These are phyloP conservation scores for Linnemannia hyalina DNA, from an alignment of 192 early-diverging fungal genomes.

Conservation along the genomic window DNA sequence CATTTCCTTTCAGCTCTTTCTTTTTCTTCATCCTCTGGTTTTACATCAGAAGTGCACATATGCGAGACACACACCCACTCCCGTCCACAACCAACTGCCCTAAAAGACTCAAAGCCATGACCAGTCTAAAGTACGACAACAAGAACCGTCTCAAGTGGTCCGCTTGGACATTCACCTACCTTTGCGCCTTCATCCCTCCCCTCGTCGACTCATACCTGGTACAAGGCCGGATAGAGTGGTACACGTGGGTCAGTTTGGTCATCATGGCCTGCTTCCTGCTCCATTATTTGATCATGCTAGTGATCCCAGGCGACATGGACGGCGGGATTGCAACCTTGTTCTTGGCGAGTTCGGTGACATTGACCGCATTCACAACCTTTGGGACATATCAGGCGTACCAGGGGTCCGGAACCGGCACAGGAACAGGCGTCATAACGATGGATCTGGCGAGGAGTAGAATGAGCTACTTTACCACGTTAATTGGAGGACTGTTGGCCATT, in stretches of 20 bases:
- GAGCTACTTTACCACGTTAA: background rate
- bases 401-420: background rate
- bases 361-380: background rate
- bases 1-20: background rate
- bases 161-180: slow-evolving; percentile 1
- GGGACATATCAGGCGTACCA: background rate
- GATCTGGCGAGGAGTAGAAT: background rate
- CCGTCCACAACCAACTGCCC: background rate
- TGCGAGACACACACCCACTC: background rate
- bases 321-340: background rate
- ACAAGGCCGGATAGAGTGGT: background rate
- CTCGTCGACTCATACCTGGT: background rate
- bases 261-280: slow-evolving; percentile 2
- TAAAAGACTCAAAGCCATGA: slow-evolving; percentile 3
- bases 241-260: background rate
- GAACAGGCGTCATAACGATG: background rate
- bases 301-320: slow-evolving; percentile 1
- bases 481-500: background rate
- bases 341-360: background rate
- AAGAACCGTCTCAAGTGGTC: slow-evolving; percentile 5
- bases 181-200: background rate
- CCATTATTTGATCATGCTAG: background rate
- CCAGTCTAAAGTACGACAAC: background rate
- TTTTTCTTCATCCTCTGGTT: background rate
- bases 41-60: background rate